Evolutionary conservation across 495 filamentous ascomycete genomes (phyloP), one percentile per base, ranked within the genome.

Genomic region (Bacidia gigantensis): DNA sequence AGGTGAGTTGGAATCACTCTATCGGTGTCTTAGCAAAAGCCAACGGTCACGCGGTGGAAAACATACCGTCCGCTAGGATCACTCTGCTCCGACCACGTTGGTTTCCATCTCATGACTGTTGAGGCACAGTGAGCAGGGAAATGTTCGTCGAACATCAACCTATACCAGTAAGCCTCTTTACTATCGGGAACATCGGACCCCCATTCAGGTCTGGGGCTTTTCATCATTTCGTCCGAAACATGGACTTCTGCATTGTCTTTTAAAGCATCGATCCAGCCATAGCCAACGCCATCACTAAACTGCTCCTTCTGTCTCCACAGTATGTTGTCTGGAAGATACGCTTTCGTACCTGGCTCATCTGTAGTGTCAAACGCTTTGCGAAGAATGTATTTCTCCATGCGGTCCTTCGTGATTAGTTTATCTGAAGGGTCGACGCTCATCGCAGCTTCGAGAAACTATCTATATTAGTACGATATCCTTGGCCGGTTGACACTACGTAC

Each of bases 161-260:
- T 82, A 73, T 98, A 98, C 93, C 92, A 97, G 74, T 96, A 94
- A 78, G 89, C 89, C 72, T 98, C 92, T 76, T 98, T 98, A 58
- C 81, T 87, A 62, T 96, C 89, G 43, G 92, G 92, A 52, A 93
- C 77, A 60, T 98, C 92, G 46, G 67, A 67, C 29, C 86, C 90
- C 92, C 92, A 98, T 66, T 95, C 88, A 24, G 85, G 78, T 76
- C 95, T 95, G 47, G 90, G 89, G 75, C 88, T 87, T 74, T 86
- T 87, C 81, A 98, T 81, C 80, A 93, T 88, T 74, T 97, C 92
- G 63, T 96, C 89, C 21, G 84, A 90, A 40, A 98, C 84, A 39
- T 90, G 77, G 51, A 78, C 63, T 69, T 90, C 87, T 55, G 92
- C 93, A 55, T 82, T 80, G 65, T 96, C 93, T 75, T 95, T 98